Base-by-base conservation (phyloP, 257 asterid species). In the Catharanthus roseus region DNA sequence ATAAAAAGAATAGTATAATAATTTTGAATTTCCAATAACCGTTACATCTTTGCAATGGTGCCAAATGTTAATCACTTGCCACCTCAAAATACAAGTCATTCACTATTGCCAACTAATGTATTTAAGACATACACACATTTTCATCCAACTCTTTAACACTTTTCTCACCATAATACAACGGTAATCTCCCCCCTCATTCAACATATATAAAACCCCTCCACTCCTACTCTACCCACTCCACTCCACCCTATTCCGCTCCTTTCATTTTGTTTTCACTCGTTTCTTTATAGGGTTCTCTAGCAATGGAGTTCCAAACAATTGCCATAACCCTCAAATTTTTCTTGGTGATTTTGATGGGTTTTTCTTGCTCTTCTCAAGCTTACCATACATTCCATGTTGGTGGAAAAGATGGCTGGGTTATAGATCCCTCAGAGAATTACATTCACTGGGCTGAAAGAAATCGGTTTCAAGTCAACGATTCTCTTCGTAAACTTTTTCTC, bases 401-500 rank as follows among this genome's bases (percentile, higher is more conserved):
- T 51, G 87, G 76, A 15, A 66, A 23, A 56, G 79, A 77, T 75
- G 87, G 87, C 9, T 83, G 87, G 87, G 56, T 72, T 3, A 28
- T 68, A 10, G 11, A 65, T 23, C 87, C 85, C 12, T 24, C 77
- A 44, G 85, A 80, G 61, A 69, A 75, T 4, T 83, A 77, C 45
- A 70, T n/a, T 16, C 73, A 73, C 13, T 83, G 87, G 87, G 81
- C 85, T 28, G 72, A 10, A 60, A 73, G 77, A 39, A 74, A 50
- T 18, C 77, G 85, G 9, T 83, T 83, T 64, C 84, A 61, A 49
- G 71, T 83, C 72, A 76, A 77, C 69, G 87, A 83, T 70, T 68
- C 87, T 55, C 79, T 83, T 8, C 34, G 87, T 83, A 75, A 57
- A 16, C 29, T 41, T 60, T 34, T 34, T 5, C 1, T 38, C 44